Evolutionary conservation across 1,139 yeast genomes (phyloP).

Genomic region (Waltiozyma sp.): DNA sequence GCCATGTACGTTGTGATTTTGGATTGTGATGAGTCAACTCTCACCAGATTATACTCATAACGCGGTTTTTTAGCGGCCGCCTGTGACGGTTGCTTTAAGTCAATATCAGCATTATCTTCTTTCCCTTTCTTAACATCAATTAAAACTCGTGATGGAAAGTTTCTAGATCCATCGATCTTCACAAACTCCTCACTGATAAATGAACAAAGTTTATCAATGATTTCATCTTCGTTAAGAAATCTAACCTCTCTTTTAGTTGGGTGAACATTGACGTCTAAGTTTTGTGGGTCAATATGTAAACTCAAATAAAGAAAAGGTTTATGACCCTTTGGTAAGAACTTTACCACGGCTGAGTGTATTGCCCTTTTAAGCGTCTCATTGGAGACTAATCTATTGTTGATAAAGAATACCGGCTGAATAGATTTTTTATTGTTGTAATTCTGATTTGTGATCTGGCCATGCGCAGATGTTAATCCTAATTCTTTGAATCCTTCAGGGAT

Average conservation of each 20-base stretch:
- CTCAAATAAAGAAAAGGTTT: slow-evolving; percentile 72
- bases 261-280: slow-evolving; percentile 87
- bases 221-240: slow-evolving; percentile 78
- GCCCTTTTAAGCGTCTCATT: slow-evolving; percentile 77
- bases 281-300: slow-evolving; percentile 50
- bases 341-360: slow-evolving; percentile 47
- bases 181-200: slow-evolving; percentile 41
- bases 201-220: slow-evolving; percentile 48
- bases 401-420: slow-evolving; percentile 64
- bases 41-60: slow-evolving; percentile 55
- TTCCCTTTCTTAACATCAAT: slow-evolving; percentile 15
- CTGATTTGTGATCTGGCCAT: slow-evolving; percentile 62
- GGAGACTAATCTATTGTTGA: slow-evolving; percentile 71
- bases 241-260: slow-evolving; percentile 93
- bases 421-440: slow-evolving; percentile 62
- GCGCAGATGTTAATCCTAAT: slow-evolving; percentile 37
- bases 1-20: slow-evolving; percentile 38
- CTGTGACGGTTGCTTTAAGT: neutral
- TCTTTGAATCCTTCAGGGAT: slow-evolving; percentile 20
- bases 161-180: slow-evolving; percentile 57
- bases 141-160: slow-evolving; percentile 56
- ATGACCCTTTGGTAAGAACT: slow-evolving; percentile 69
- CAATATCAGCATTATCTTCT: slow-evolving; percentile 3
- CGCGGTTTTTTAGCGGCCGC: slow-evolving; percentile 16
- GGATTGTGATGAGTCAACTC: slow-evolving; percentile 65